Conservation (phyloP, 345 rosid genomes). For the Pistacia atlantica region DNA sequence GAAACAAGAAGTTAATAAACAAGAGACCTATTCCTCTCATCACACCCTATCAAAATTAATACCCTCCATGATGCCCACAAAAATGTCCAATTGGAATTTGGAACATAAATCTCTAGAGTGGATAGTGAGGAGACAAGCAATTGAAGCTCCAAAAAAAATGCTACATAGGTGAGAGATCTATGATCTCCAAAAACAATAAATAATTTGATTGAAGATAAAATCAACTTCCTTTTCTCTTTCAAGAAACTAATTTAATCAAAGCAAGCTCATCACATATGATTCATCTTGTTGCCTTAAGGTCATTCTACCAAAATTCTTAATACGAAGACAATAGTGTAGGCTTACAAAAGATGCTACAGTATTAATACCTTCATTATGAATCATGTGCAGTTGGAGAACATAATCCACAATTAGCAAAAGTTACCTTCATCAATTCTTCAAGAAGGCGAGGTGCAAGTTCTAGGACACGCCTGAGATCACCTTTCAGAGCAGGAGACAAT, state of each 20-base stretch:
- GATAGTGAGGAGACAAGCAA: background rate
- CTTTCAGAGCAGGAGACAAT: slow-evolving; percentile 74
- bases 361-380: slow-evolving; percentile 3
- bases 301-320: background rate
- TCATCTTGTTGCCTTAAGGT: background rate
- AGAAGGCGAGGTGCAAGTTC: slow-evolving; percentile 97
- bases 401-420: slow-evolving; percentile 18
- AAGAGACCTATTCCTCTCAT: background rate
- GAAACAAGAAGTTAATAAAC: background rate
- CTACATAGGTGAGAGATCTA: background rate
- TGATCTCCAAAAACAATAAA: background rate
- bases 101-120: slow-evolving; percentile 1
- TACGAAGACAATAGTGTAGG: background rate
- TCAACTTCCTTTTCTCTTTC: too few species aligned
- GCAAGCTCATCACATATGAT: too few species aligned
- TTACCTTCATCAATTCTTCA: slow-evolving; percentile 93
- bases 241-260: too few species aligned
- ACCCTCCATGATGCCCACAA: background rate
- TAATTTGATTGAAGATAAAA: background rate
- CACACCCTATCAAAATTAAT: background rate
- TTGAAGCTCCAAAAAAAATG: background rate
- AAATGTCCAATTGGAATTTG: background rate
- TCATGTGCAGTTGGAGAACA: background rate
- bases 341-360: background rate
- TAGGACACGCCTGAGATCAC: slow-evolving; percentile 82